A percentile compares a stretch with the other conserved stretches of the same genome.
phyloP scores from a whole-genome alignment of 805 yeast species.

The Naumovozyma baii region DNA sequence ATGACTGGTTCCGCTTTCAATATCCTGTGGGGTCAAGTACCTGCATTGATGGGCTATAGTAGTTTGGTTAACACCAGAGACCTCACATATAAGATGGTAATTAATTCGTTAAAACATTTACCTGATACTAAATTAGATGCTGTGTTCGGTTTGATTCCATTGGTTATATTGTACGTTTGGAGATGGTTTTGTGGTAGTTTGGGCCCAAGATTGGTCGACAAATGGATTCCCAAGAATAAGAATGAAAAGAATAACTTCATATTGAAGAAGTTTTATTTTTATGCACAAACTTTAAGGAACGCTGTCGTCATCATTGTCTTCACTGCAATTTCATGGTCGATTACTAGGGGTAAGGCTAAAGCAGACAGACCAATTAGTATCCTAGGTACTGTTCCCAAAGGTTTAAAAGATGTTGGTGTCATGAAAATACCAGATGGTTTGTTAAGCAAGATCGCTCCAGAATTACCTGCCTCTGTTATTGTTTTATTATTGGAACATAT shows the following conservation, averaged over 20 bases:
- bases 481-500: conserved; percentile 83
- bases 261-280: conserved; percentile 46
- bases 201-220: conserved; percentile 55
- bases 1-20: conserved; percentile 90
- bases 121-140: conserved; percentile 67
- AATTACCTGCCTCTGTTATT: conserved; percentile 78
- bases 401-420: conserved; percentile 67
- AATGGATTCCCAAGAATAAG: conserved; percentile 23
- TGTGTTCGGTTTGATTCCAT: conserved; percentile 74
- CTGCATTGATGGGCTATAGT: conserved; percentile 70
- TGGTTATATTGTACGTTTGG: conserved; percentile 64
- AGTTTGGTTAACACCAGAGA: conserved; percentile 60
- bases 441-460: conserved; percentile 52
- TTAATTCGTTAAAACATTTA: conserved; percentile 62
- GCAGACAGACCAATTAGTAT: conserved; percentile 38
- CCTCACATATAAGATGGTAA: conserved; percentile 59
- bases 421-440: conserved; percentile 56
- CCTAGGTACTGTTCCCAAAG: conserved; percentile 74
- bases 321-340: conserved; percentile 74
- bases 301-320: conserved; percentile 76
- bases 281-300: conserved; percentile 64
- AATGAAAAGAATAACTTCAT: conserved; percentile 11
- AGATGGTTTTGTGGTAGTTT: conserved; percentile 47
- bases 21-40: conserved; percentile 78
- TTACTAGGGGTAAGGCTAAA: conserved; percentile 44